These are phyloP conservation scores for Ceratobasidium sp. DNA, from an alignment of 1,284 basidiomycete species.

Conservation along the genomic window DNA sequence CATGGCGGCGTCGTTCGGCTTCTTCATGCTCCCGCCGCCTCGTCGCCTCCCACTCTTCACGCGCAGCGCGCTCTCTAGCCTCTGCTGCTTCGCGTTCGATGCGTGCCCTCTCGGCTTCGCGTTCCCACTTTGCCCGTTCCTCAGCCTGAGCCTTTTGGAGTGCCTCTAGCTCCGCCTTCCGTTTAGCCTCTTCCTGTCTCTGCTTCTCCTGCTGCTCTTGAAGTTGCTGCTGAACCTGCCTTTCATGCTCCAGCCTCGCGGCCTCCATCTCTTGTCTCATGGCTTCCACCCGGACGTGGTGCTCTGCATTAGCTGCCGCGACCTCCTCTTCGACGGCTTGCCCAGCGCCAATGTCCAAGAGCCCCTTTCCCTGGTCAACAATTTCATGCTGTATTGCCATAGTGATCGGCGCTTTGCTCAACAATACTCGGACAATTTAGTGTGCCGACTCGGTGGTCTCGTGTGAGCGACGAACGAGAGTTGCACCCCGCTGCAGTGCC, in stretches of 20 bases:
- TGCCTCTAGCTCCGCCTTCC: not conserved
- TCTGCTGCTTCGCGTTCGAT: not conserved
- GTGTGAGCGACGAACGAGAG: not conserved
- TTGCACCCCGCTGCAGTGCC: not conserved
- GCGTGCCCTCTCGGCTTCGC: not conserved
- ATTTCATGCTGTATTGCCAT: not conserved
- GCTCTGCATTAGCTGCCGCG: not conserved
- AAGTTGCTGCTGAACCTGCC: not conserved
- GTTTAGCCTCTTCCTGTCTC: not conserved
- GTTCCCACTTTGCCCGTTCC: not conserved
- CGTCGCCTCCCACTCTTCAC: too few relatives aligned
- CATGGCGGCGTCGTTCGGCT: too few relatives aligned
- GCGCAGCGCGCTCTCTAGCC: too few relatives aligned
- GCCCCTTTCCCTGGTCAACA: not conserved
- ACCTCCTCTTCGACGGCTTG: not conserved
- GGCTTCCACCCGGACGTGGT: not conserved
- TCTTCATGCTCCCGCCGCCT: too few relatives aligned
- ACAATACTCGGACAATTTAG: not conserved
- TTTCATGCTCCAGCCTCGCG: not conserved
- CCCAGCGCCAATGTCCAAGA: not conserved
- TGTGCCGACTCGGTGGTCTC: not conserved
- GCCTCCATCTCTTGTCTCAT: not conserved
- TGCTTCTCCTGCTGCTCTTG: constrained; percentile 1
- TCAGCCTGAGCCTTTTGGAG: not conserved
- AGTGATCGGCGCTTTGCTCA: not conserved